phyloP scores from a whole-genome alignment of 768 basidiomycete species.

The Lactarius trivialis region DNA sequence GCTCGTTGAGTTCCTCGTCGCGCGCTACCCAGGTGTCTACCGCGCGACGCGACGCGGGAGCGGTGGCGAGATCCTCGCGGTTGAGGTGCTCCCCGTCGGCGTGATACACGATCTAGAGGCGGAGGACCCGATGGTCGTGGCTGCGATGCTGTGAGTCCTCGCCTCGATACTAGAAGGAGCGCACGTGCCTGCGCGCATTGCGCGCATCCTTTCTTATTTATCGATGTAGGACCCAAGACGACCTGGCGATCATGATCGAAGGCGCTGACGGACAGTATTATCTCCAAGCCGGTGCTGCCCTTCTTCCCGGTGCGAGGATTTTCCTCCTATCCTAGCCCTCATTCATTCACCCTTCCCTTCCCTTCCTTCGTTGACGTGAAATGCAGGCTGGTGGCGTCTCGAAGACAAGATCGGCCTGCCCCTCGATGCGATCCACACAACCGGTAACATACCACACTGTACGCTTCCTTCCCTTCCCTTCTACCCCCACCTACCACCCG shows the following conservation, averaged over 20 bases:
- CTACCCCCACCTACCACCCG: neutral
- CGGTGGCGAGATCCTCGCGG: conserved; percentile 42
- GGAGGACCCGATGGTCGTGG: conserved; percentile 54
- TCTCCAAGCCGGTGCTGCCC: conserved; percentile 68
- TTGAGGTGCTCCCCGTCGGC: conserved; percentile 45
- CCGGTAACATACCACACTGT: conserved; percentile 71
- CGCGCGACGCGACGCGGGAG: conserved; percentile 39
- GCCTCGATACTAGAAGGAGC: neutral
- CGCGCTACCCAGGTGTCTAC: conserved; percentile 56
- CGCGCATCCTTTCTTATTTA: conserved; percentile 17
- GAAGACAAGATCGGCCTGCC: conserved; percentile 68
- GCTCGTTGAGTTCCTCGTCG: conserved; percentile 56
- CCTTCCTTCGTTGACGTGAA: neutral
- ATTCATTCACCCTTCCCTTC: conserved; percentile 2
- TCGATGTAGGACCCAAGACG: conserved; percentile 20
- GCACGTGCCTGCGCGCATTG: conserved; percentile 26
- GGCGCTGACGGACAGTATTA: conserved; percentile 65
- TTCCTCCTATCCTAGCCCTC: neutral
- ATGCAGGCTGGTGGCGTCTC: conserved; percentile 67
- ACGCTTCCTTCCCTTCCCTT: conserved; percentile 25
- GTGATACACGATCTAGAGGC: conserved; percentile 46
- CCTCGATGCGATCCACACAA: conserved; percentile 64
- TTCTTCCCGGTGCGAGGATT: conserved; percentile 45
- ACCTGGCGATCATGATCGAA: conserved; percentile 29
- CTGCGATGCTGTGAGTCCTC: conserved; percentile 50